Base-by-base conservation (phyloP, 495 filamentous ascomycete species). In the Rostrohypoxylon terebratum region DNA sequence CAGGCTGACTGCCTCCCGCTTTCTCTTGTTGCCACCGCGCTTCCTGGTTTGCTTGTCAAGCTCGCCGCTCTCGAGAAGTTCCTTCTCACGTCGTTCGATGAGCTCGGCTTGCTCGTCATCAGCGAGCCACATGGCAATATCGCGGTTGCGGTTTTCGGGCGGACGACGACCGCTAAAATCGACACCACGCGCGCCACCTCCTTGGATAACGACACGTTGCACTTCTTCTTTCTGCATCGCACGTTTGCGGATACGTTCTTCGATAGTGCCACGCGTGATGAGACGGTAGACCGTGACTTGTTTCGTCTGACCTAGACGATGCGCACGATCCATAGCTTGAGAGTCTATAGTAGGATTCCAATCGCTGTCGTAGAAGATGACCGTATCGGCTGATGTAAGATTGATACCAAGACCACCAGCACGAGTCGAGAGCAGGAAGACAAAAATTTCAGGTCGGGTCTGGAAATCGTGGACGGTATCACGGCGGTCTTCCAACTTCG, bases 341-440 rank as follows among this genome's bases (percentile, higher is more conserved):
- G 91, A 94, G 80, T 99, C 96, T 75, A 99, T 98, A 16, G 96
- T 99, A 28, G 96, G 96, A 79, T 99, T 99, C 96, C 96, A 99
- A 78, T 99, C 96, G 9, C 93, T 97, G 75, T 99, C 96, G 85
- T 99, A 99, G 87, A 99, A 99, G 78, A 99, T 99, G 79, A 99
- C 96, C 6, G 95, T 99, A 74, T 90, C 88, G 47, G 92, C 96
- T 18, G 91, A 90, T 1, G 96, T 99, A 72, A 99, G 84, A 77
- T 99, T 99, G 86, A 99, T 98, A 81, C 96, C 96, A 36, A 99
- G 87, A 81, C 96, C 96, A 88, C 96, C 96, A 33, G 96, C 96
- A 80, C 96, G 94, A 3, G 96, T 99, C 28, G 92, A 96, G 16
- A 99, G 87, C 20, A 99, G 83, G 87, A 99, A 99, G 64, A 99